These are phyloP conservation scores for Pseudogymnoascus sp. DNA, from an alignment of 2,329 filamentous ascomycete genomes.

Conservation along the genomic window DNA sequence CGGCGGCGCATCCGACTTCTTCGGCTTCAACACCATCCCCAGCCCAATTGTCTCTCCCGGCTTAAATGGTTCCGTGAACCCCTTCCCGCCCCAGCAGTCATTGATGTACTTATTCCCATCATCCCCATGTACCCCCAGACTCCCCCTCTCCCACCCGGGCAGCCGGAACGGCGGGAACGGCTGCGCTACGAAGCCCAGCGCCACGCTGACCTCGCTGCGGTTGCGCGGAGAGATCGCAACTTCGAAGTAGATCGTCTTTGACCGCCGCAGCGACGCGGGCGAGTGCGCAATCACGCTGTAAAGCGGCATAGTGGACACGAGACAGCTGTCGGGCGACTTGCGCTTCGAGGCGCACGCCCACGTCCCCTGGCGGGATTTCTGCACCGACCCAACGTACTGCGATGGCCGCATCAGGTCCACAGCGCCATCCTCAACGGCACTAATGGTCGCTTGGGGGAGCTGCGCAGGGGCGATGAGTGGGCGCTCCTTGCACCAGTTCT, in stretches of 20 bases:
- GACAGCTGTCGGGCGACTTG: slow-evolving; percentile 51
- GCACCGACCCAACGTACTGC: slow-evolving; percentile 41
- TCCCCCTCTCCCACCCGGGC: slow-evolving; percentile 74
- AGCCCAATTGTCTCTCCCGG: slow-evolving; percentile 61
- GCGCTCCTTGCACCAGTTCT: slow-evolving; percentile 56
- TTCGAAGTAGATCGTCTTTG: slow-evolving; percentile 65
- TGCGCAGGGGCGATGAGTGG: slow-evolving; percentile 48
- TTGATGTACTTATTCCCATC: slow-evolving; percentile 72
- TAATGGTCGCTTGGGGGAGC: slow-evolving; percentile 39
- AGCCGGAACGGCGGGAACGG: slow-evolving; percentile 73
- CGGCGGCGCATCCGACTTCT: slow-evolving; percentile 24
- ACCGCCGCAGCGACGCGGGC: slow-evolving; percentile 39
- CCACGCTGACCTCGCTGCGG: slow-evolving; percentile 42
- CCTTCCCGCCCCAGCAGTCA: slow-evolving; percentile 63
- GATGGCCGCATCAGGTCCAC: slow-evolving; percentile 47
- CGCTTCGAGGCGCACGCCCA: slow-evolving; percentile 41
- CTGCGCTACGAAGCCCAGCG: slow-evolving; percentile 62
- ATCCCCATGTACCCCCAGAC: slow-evolving; percentile 69
- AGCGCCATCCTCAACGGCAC: slow-evolving; percentile 44
- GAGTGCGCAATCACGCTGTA: slow-evolving; percentile 56
- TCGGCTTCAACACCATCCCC: slow-evolving; percentile 53
- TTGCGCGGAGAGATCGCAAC: slow-evolving; percentile 46
- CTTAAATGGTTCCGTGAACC: slow-evolving; percentile 59
- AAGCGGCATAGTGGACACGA: slow-evolving; percentile 62
- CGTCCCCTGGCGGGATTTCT: slow-evolving; percentile 39